Evolutionary conservation across 208 protist genomes (phyloP).

Genomic region (Acanthamoeba sp.): DNA sequence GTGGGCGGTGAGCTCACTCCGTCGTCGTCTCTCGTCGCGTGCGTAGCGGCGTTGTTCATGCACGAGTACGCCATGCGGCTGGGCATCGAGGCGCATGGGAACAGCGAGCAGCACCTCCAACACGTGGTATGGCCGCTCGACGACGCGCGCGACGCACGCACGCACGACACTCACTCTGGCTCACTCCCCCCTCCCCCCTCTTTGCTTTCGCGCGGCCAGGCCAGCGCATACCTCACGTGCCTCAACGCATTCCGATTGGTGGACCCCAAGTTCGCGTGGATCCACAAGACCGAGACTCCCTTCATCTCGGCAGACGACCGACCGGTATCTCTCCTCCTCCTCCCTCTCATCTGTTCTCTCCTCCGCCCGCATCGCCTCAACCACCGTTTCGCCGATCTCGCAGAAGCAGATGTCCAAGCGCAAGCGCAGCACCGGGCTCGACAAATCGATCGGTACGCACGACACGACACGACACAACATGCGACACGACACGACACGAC

Average conservation of each 20-base stretch:
- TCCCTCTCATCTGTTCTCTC: neutral
- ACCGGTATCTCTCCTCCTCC: neutral
- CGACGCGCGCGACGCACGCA: no score
- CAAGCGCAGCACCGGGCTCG: slow-evolving; percentile 1
- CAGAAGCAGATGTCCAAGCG: slow-evolving; percentile 39
- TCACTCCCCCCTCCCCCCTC: no score
- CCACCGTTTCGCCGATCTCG: neutral
- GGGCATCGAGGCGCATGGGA: neutral
- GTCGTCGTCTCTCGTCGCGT: neutral
- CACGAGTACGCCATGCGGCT: slow-evolving; percentile 71
- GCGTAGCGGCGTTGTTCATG: slow-evolving; percentile 60
- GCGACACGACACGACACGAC: neutral
- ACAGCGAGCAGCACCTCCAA: neutral
- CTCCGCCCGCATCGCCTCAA: neutral
- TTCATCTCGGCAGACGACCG: neutral
- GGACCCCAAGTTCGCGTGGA: slow-evolving; percentile 58
- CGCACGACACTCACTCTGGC: neutral
- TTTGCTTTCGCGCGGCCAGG: neutral
- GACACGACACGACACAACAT: neutral
- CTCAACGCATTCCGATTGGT: slow-evolving; percentile 70
- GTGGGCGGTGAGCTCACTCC: no score
- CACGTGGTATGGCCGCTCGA: neutral
- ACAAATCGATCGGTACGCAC: neutral
- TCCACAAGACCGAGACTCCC: slow-evolving; percentile 31
- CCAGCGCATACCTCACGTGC: slow-evolving; percentile 64